Evolutionary conservation across 768 basidiomycete species (phyloP).

Genomic region (Lactifluus hygrophoroides): DNA sequence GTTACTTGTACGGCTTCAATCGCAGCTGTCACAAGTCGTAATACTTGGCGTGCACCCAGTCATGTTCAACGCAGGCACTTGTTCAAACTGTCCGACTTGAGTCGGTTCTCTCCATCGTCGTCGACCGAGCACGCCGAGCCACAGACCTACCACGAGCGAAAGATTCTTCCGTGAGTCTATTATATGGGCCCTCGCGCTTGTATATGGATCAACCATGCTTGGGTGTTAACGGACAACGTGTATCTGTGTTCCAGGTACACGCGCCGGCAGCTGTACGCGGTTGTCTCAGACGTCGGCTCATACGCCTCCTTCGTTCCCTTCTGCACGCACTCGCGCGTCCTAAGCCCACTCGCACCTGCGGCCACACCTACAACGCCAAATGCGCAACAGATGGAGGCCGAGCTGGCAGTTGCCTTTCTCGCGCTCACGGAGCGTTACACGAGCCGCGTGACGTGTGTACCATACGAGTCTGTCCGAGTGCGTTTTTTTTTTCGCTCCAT

Average conservation of each 20-base stretch:
- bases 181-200: conserved; percentile 8
- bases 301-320: conserved; percentile 88
- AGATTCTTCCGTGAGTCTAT: conserved; percentile 73
- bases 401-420: conserved; percentile 84
- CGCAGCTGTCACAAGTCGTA: neutral
- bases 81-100: conserved; percentile 40
- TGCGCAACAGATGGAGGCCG: conserved; percentile 57
- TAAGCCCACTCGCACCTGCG: conserved; percentile 30
- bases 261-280: conserved; percentile 66
- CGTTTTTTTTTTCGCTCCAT: conserved; percentile 22
- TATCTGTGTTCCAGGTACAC: conserved; percentile 48
- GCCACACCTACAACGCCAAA: conserved; percentile 18
- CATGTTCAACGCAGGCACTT: conserved; percentile 12
- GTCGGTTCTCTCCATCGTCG: conserved; percentile 35
- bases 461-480: conserved; percentile 74
- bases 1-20: neutral
- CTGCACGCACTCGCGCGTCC: conserved; percentile 65
- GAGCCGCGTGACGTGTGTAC: conserved; percentile 73
- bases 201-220: conserved; percentile 7
- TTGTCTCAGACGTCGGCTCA: conserved; percentile 82
- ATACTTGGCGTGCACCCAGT: neutral
- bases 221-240: neutral
- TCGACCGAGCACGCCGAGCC: conserved; percentile 31
- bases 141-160: conserved; percentile 73
- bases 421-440: conserved; percentile 82